phyloP scores from a whole-genome alignment of 1,139 yeast genomes.

The Hemisphaericaspora xylofermentans region DNA sequence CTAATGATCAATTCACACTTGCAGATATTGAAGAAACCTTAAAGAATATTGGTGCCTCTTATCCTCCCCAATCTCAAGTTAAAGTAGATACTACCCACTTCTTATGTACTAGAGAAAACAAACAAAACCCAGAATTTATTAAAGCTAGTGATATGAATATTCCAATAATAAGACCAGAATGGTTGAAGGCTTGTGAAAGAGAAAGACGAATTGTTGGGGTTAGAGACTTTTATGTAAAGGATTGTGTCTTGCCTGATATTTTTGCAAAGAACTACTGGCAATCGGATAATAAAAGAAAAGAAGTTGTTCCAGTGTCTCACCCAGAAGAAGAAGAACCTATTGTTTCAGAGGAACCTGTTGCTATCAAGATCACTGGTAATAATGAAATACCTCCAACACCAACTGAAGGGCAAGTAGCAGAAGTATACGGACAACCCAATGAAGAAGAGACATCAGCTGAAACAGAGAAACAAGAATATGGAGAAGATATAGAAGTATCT shows the following conservation, averaged over 20 bases:
- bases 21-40: constrained; percentile 67
- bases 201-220: constrained; percentile 94
- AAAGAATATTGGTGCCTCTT: constrained; percentile 69
- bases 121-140: constrained; percentile 60
- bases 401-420: background rate
- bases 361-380: background rate
- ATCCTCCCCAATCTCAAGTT: constrained; percentile 67
- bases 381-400: constrained; percentile 7
- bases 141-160: constrained; percentile 86
- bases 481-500: constrained; percentile 3
- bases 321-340: background rate
- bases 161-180: constrained; percentile 94
- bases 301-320: background rate
- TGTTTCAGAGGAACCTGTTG: background rate
- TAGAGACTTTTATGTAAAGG: constrained; percentile 70
- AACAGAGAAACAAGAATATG: constrained; percentile 10
- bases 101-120: constrained; percentile 67
- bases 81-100: constrained; percentile 93
- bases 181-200: constrained; percentile 91
- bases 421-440: constrained; percentile 7
- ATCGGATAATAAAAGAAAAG: constrained; percentile 8
- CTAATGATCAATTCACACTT: constrained; percentile 55
- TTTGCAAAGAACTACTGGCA: constrained; percentile 46
- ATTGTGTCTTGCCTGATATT: constrained; percentile 49
- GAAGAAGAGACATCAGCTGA: constrained; percentile 12